A percentile compares a stretch with the other conserved stretches of the same genome.
Conservation (phyloP, 2,329 filamentous ascomycete species). For the Blastomyces percursus region DNA sequence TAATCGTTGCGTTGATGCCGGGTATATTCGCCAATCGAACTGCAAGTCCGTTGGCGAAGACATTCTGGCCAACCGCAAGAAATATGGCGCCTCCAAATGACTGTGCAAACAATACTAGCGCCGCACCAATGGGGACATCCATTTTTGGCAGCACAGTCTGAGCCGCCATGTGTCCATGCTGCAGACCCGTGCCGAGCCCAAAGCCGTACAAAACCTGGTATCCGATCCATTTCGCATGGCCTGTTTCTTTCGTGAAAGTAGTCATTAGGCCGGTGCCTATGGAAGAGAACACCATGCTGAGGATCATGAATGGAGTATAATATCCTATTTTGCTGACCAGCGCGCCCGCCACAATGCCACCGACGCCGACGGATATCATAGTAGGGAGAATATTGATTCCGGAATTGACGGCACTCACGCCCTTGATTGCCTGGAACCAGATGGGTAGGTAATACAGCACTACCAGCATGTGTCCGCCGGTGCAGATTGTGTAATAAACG, state of each 20-base stretch:
- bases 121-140: slow-evolving; percentile 14
- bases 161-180: slow-evolving; percentile 12
- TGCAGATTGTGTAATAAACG: not conserved
- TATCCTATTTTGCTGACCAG: slow-evolving; percentile 14
- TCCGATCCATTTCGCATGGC: slow-evolving; percentile 19
- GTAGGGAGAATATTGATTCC: slow-evolving; percentile 28
- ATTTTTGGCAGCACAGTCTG: slow-evolving; percentile 15
- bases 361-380: slow-evolving; percentile 24
- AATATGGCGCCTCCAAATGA: slow-evolving; percentile 15
- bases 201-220: slow-evolving; percentile 19
- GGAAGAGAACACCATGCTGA: slow-evolving; percentile 16
- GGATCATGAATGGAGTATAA: slow-evolving; percentile 18
- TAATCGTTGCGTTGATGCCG: slow-evolving; percentile 32
- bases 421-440: slow-evolving; percentile 37
- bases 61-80: slow-evolving; percentile 15
- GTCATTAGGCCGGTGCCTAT: slow-evolving; percentile 23
- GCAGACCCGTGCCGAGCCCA: slow-evolving; percentile 19
- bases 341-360: slow-evolving; percentile 13
- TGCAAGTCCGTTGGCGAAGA: slow-evolving; percentile 15
- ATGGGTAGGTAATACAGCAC: slow-evolving; percentile 22
- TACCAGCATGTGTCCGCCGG: slow-evolving; percentile 10
- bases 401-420: slow-evolving; percentile 28
- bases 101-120: slow-evolving; percentile 17
- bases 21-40: slow-evolving; percentile 19
- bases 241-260: slow-evolving; percentile 19